Base-by-base conservation (phyloP, 352 stramenopile species). In the Phytophthora idaei region DNA sequence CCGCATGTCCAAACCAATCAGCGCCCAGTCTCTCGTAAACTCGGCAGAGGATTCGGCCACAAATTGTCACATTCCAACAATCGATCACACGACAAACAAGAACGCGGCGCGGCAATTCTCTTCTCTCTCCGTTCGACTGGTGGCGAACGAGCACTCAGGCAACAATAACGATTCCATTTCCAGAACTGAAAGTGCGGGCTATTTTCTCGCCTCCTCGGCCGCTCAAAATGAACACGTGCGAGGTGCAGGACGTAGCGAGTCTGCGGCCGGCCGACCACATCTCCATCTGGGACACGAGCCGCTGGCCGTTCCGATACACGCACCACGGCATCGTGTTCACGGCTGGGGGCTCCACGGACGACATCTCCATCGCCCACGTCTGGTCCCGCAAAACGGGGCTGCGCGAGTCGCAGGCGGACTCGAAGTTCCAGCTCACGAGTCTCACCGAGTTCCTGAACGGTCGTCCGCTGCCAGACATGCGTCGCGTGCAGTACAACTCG, bases 271-370 rank as follows among this genome's bases (percentile, higher is more conserved):
- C 68, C 9, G 85, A 93, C 74, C 85, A 93, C 64, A 81, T 93
- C 28, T 90, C 78, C 68, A 90, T 93, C 57, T 93, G 85, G 85
- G 85, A 93, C 64, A 87, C 81, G 17, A 85, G 69, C 53, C 83
- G 85, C 34, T 93, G 83, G 83, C 85, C 85, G 1, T 88, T 91
- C 69, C 73, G 78, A 10, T 93, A 93, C 73, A 89, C 81, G 47
- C 85, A 93, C 71, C 85, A 93, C 58, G 85, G 85, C 61, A 68
- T 93, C 44, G 81, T 93, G 12, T 89, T 83, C 61, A 46, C 70
- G 28, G 31, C 68, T 8, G 85, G 71, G 48, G 58, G 42, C 15
- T 76, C 48, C n/a, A 46, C 71, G 6, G 80, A 89, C 44, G 74
- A 68, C 31, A 88, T 93, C 54, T 69, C 74, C 27, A 73, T 93